Percentiles rank a stretch among this genome's conserved stretches.
These are phyloP conservation scores for Penicillium verrucosum DNA, from an alignment of 2,329 filamentous ascomycete species.

Conservation along the genomic window DNA sequence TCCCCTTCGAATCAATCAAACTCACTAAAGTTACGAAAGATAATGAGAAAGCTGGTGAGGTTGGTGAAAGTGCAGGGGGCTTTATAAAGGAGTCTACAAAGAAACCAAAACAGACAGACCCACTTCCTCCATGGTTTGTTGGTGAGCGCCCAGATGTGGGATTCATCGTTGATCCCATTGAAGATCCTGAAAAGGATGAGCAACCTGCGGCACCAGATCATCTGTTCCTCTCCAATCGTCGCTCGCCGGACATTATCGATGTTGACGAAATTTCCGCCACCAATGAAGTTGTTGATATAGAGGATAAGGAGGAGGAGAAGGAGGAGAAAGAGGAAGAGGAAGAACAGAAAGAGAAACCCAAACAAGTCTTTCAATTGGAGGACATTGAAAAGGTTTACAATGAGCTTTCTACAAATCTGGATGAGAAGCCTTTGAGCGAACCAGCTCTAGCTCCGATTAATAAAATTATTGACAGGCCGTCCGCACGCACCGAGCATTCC, in stretches of 20 bases:
- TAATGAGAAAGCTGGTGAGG: constrained; percentile 49
- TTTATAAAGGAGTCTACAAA: constrained; percentile 55
- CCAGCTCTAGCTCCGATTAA: not conserved
- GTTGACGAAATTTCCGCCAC: constrained; percentile 33
- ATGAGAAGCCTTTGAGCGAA: not conserved
- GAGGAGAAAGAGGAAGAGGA: not conserved
- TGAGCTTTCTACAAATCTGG: not conserved
- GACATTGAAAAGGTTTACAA: constrained; percentile 2
- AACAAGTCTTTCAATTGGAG: not conserved
- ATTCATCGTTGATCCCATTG: constrained; percentile 30
- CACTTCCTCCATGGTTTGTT: constrained; percentile 49
- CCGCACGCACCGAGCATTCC: constrained; percentile 32
- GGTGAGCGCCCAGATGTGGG: constrained; percentile 33
- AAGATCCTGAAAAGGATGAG: constrained; percentile 23
- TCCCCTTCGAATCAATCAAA: constrained; percentile 82
- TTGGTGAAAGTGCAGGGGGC: constrained; percentile 58
- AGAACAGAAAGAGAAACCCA: not conserved
- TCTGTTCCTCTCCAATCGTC: constrained; percentile 30
- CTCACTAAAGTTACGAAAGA: constrained; percentile 57
- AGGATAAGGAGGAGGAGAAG: constrained; percentile 16
- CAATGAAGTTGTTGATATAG: constrained; percentile 33
- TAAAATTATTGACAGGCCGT: not conserved
- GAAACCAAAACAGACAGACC: constrained; percentile 30
- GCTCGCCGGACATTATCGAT: constrained; percentile 40
- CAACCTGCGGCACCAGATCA: constrained; percentile 21